Base-by-base conservation (phyloP, 2,329 filamentous ascomycete species). In the Verticillium klebahnii region DNA sequence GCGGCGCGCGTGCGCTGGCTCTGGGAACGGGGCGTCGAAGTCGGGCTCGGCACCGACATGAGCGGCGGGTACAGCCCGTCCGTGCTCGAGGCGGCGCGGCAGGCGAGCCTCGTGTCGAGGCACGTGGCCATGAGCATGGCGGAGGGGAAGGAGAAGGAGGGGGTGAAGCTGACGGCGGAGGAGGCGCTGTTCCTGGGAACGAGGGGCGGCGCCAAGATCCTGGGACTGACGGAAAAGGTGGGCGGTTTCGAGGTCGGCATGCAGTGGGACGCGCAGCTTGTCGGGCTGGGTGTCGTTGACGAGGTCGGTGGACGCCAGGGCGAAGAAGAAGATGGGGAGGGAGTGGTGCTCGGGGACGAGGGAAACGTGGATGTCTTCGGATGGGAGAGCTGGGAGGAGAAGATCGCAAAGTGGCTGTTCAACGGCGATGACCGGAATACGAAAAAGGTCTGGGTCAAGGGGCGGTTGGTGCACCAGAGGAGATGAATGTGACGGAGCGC, bases 351-450 rank as follows among this genome's bases (percentile, higher is more conserved):
- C n/a, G 69, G 67, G 1, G 78, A 82, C 2, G 76, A 77, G 1
- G 88, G 89, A 0, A 87, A 88, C 56, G 92, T 97, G 0, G 93
- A 97, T 74, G 74, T 97, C 0, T 99, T 97, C 79, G 93, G 93
- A 1, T 92, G 89, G 85, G 94, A 98, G 82, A 85, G 72, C n/a
- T 96, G 91, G 92, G 86, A 89, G 45, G 92, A 98, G 70, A 86
- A 81, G 70, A 78, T 98, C 12, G 91, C 92, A 59, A 99, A 99
- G 80, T 99, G 95, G 95, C 80, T 98, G 64, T 99, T 91, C 77
- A 90, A 86, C 67, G 95, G 95, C 0, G 93, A 98, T 78, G 95
- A 98, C 76, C 82, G 94, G 67, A 98, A 98, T 74, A 94, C 93
- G 2, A 83, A 83, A 69, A 87, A 83, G 67, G 95, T 99, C 5